A percentile compares a stretch with the other conserved stretches of the same genome.
phyloP scores from a whole-genome alignment of 1,284 basidiomycete species.

The Cryptococcus sp. region DNA sequence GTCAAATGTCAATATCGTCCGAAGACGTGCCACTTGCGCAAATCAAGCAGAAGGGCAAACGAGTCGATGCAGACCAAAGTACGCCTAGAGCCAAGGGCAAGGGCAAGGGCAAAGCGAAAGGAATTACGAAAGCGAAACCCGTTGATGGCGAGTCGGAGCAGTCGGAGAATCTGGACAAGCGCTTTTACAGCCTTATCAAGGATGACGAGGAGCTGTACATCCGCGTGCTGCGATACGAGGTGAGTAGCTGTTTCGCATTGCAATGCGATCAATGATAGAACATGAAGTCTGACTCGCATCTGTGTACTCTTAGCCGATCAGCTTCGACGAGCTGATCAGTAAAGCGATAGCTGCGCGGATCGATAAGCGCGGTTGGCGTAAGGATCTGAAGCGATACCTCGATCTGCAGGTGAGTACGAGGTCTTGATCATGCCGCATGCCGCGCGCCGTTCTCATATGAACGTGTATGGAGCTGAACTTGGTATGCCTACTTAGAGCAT shows the following conservation, averaged over 20 bases:
- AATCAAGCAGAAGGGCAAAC: constrained; percentile 4
- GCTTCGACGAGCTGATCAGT: constrained; percentile 46
- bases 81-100: constrained; percentile 12
- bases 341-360: constrained; percentile 37
- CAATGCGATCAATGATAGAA: background rate
- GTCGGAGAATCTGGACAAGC: constrained; percentile 20
- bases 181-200: constrained; percentile 38
- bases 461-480: no score
- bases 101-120: constrained; percentile 15
- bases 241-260: constrained; percentile 6
- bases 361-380: constrained; percentile 40
- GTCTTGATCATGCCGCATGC: no score
- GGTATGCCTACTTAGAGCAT: constrained; percentile 36
- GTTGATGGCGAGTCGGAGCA: background rate
- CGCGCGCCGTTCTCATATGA: no score
- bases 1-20: constrained; percentile 2
- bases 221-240: constrained; percentile 49
- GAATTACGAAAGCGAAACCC: constrained; percentile 8
- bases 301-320: constrained; percentile 37
- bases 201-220: constrained; percentile 34
- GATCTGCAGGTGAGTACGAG: constrained; percentile 42
- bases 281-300: background rate
- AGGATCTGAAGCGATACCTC: constrained; percentile 40
- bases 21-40: constrained; percentile 10
- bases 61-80: background rate